Percentiles rank a stretch among this genome's conserved stretches.
phyloP scores from a whole-genome alignment of 768 basidiomycete species.

The Rickenella mellea region DNA sequence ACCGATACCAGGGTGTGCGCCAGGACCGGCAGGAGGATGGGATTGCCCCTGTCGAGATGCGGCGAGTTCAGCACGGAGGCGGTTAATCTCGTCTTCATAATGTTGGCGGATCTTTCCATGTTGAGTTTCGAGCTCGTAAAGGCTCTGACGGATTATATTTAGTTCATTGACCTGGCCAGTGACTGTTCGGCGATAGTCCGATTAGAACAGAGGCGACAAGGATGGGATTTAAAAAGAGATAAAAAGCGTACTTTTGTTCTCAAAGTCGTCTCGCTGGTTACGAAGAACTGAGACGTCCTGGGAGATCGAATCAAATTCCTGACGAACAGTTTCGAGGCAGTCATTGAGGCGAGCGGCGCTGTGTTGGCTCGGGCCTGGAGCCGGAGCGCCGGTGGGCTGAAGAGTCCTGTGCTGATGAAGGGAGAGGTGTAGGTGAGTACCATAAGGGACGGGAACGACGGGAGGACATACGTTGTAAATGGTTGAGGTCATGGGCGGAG shows the following conservation, averaged over 20 bases:
- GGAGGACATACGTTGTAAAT: conserved; percentile 17
- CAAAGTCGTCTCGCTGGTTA: conserved; percentile 81
- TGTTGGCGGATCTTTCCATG: conserved; percentile 79
- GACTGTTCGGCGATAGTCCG: conserved; percentile 43
- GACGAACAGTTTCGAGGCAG: conserved; percentile 69
- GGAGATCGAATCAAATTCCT: conserved; percentile 74
- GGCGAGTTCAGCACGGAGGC: conserved; percentile 62
- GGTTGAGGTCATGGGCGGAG: conserved; percentile 15
- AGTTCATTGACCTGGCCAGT: conserved; percentile 82
- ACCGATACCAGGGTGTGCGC: conserved; percentile 15
- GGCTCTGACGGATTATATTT: conserved; percentile 77
- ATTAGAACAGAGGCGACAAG: background rate
- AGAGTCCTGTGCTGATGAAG: conserved; percentile 29
- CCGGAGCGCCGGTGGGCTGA: conserved; percentile 29
- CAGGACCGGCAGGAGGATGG: conserved; percentile 16
- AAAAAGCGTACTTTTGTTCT: conserved; percentile 64
- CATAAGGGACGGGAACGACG: background rate
- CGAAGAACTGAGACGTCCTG: conserved; percentile 60
- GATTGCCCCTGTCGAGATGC: conserved; percentile 31
- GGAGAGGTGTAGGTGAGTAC: background rate
- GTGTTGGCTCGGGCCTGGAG: conserved; percentile 17
- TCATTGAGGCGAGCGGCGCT: conserved; percentile 52
- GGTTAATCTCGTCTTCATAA: conserved; percentile 77
- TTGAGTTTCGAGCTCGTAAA: conserved; percentile 87
- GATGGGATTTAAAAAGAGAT: background rate